Evolutionary conservation across 208 protist genomes (phyloP), one percentile per base, ranked within the genome.

Genomic region (Trypanosomatidae sp.): DNA sequence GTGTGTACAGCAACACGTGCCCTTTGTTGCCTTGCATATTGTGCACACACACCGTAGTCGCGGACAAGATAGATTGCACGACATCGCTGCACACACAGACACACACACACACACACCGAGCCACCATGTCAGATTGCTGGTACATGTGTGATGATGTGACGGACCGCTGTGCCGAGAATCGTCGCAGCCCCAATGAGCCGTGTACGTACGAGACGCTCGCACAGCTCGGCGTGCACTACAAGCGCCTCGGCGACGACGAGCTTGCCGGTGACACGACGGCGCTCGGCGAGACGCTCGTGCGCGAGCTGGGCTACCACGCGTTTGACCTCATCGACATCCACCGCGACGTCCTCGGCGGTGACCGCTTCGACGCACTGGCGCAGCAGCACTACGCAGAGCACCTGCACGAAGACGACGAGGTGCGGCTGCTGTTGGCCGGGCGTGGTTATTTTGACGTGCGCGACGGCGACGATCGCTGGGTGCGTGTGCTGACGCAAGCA

Each of bases 331-430:
- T 79, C 0, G 26, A 50, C 20, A 55, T 75, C 33, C 55, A 37
- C 48, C 51, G 45, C 6, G 32, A 24, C 11, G 35, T 23, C 25
- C 45, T 81, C 10, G 65, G 58, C 20, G 51, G 22, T 8, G 56
- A 71, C 25, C 56, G 57, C 46, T 81, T 75, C 42, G 67, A 73
- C 13, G 28, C 65, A 24, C 56, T 80, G 19, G 48, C 83, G 7
- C 20, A 44, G 30, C 53, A 41, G 42, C 82, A 87, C 57, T 91
- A 85, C 39, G 23, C 25, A 16, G 80, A 93, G 55, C 88, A 94
- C 54, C 27, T 88, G 11, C 85, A 94, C 69, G 74, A 87, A 39
- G 85, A 92, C 51, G 88, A 95, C 37, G 86, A 95, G 60, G 77
- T 92, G 23, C 74, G 88, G 2, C 57, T 83, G 21, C 47, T 92